These are phyloP conservation scores for Boletales sp. DNA, from an alignment of 768 basidiomycete species.

Conservation along the genomic window DNA sequence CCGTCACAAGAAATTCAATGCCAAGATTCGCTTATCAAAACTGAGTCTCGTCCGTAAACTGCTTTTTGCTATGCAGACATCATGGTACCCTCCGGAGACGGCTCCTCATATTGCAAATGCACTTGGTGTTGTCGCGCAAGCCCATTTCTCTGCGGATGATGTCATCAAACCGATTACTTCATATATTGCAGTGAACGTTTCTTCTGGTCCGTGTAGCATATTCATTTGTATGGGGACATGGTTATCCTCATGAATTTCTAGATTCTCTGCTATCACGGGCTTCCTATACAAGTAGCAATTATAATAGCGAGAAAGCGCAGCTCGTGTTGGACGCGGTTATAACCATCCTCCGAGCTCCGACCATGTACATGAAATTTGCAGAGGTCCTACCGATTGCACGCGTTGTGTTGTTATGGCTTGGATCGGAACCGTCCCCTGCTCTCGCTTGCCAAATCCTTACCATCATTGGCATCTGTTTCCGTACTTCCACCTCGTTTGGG, in stretches of 20 bases:
- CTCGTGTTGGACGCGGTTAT: slow-evolving; percentile 65
- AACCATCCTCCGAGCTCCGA: slow-evolving; percentile 52
- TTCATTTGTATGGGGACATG: not conserved
- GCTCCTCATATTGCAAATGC: slow-evolving; percentile 52
- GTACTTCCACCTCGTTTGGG: slow-evolving; percentile 57
- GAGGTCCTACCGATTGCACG: slow-evolving; percentile 73
- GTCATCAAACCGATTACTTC: slow-evolving; percentile 83
- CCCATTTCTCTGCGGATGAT: slow-evolving; percentile 69
- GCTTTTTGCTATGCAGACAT: slow-evolving; percentile 77
- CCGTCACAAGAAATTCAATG: slow-evolving; percentile 74
- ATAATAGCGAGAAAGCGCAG: slow-evolving; percentile 56
- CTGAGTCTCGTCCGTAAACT: slow-evolving; percentile 69
- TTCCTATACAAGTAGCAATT: slow-evolving; percentile 10
- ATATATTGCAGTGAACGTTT: slow-evolving; percentile 78
- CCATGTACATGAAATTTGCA: slow-evolving; percentile 67
- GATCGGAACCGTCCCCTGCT: slow-evolving; percentile 61
- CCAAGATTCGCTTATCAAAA: slow-evolving; percentile 68
- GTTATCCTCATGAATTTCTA: not conserved
- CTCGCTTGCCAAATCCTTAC: slow-evolving; percentile 58
- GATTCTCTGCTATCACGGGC: slow-evolving; percentile 6
- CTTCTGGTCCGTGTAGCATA: slow-evolving; percentile 47
- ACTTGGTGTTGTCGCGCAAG: slow-evolving; percentile 56
- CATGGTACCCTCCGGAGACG: slow-evolving; percentile 61
- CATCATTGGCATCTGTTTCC: slow-evolving; percentile 55
- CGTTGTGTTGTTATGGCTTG: slow-evolving; percentile 75